A percentile compares a stretch with the other conserved stretches of the same genome.
Evolutionary conservation across 2,329 filamentous ascomycete species (phyloP).

Genomic region (Purpureocillium takamizusanense): DNA sequence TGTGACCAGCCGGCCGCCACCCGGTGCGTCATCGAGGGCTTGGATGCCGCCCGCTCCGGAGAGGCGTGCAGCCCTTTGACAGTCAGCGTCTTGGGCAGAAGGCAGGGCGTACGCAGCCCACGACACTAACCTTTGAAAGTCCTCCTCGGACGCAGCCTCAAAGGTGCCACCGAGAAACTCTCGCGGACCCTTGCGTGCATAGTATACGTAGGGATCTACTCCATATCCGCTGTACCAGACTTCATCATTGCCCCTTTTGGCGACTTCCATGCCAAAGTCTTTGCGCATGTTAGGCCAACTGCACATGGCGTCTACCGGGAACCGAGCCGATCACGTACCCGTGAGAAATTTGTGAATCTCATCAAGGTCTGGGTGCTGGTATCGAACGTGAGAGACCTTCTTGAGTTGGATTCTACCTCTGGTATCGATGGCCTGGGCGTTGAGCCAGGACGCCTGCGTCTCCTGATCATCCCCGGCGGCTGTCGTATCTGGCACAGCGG

Average conservation of each 20-base stretch:
- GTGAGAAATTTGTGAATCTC: slow-evolving; percentile 4
- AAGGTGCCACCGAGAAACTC: slow-evolving; percentile 6
- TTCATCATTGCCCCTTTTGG: slow-evolving; percentile 1
- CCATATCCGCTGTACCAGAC: slow-evolving; percentile 8
- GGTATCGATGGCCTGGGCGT: slow-evolving; percentile 1
- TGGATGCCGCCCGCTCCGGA: slow-evolving; percentile 2
- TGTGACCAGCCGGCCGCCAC: slow-evolving; percentile 6
- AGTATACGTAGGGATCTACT: slow-evolving; percentile 6
- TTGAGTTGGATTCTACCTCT: slow-evolving; percentile 4
- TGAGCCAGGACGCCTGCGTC: slow-evolving; percentile 2
- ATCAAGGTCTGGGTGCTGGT: slow-evolving; percentile 8
- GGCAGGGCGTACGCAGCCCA: too few relatives aligned
- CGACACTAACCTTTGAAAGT: slow-evolving; percentile 2
- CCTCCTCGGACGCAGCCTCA: slow-evolving; percentile 4
- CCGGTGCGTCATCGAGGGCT: slow-evolving; percentile 5
- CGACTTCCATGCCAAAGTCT: slow-evolving; percentile 9
- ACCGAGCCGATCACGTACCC: too few relatives aligned
- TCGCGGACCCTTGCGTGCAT: slow-evolving; percentile 3
- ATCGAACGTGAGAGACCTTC: slow-evolving; percentile 7
- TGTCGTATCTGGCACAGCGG: slow-evolving; percentile 3
- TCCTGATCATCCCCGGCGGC: slow-evolving; percentile 1
- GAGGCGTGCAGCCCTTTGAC: neutral
- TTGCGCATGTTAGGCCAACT: too few relatives aligned
- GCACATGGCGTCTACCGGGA: too few relatives aligned
- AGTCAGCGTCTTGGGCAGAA: too few relatives aligned